phyloP scores from a whole-genome alignment of 441 rosid genomes.

The Euphorbia celastroides region DNA sequence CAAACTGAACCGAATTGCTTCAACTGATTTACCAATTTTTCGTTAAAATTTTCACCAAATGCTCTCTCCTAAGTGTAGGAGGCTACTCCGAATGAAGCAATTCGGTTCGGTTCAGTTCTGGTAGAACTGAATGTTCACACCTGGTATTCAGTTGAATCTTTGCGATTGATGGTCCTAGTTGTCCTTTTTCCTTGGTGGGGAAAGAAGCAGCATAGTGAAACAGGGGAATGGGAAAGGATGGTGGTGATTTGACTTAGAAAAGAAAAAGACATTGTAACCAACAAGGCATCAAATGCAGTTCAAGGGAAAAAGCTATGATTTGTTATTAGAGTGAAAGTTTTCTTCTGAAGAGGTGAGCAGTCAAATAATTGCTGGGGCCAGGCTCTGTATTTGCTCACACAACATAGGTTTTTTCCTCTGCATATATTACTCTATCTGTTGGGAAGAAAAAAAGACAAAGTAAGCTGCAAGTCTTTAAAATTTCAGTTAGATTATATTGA shows the following conservation, averaged over 20 bases:
- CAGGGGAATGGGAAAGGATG: constrained; percentile 1
- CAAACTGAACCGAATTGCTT: too few relatives aligned
- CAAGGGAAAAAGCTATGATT: not conserved
- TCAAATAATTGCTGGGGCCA: constrained; percentile 16
- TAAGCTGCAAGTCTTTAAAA: too few relatives aligned
- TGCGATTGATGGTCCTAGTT: not conserved
- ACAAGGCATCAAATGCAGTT: not conserved
- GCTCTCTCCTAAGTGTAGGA: too few relatives aligned
- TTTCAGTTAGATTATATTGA: too few relatives aligned
- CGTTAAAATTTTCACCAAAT: too few relatives aligned
- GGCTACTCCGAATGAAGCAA: too few relatives aligned
- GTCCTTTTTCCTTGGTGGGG: not conserved
- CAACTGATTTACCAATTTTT: too few relatives aligned
- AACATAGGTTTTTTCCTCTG: not conserved
- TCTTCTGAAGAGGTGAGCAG: not conserved
- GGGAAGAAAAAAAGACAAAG: not conserved
- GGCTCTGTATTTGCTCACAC: not conserved
- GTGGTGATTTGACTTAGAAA: not conserved
- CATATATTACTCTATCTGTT: not conserved
- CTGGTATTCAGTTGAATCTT: not conserved
- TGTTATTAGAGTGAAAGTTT: not conserved
- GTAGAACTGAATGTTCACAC: not conserved
- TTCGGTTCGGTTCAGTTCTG: not conserved
- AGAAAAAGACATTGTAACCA: not conserved
- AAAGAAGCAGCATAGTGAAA: not conserved